Percentiles rank a stretch among this genome's conserved stretches.
These are phyloP conservation scores for Alnus glutinosa DNA, from an alignment of 306 rosid species.

Conservation along the genomic window DNA sequence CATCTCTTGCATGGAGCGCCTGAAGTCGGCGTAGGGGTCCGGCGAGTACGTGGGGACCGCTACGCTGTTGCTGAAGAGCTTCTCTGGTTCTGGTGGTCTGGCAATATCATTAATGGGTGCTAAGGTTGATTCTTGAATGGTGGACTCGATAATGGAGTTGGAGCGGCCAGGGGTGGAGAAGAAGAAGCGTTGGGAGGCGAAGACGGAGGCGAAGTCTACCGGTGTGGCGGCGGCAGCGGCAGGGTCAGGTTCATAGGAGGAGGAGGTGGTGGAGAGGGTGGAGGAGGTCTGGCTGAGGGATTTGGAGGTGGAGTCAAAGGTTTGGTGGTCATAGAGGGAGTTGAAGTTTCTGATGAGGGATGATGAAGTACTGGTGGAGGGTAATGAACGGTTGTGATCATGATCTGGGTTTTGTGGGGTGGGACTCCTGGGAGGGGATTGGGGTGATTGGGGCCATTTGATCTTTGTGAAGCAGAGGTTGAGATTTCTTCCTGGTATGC, in stretches of 20 bases:
- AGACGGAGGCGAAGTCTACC: conserved; percentile 61
- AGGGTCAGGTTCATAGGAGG: not conserved
- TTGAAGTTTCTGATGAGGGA: conserved; percentile 67
- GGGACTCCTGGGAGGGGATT: conserved; percentile 33
- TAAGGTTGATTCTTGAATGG: conserved; percentile 20
- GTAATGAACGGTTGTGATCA: conserved; percentile 24
- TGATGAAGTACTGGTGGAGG: conserved; percentile 30
- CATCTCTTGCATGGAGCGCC: conserved; percentile 94
- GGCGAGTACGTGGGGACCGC: conserved; percentile 79
- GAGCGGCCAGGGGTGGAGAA: conserved; percentile 89
- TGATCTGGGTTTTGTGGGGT: conserved; percentile 19
- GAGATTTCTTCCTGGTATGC: conserved; percentile 44
- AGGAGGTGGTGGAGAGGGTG: conserved; percentile 25
- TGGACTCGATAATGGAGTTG: conserved; percentile 69
- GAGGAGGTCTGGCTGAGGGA: conserved; percentile 29
- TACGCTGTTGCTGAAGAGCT: conserved; percentile 53
- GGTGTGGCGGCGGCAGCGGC: conserved; percentile 23
- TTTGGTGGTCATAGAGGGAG: conserved; percentile 65
- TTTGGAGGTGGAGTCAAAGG: conserved; percentile 38
- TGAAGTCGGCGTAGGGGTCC: conserved; percentile 81
- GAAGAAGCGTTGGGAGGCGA: conserved; percentile 88
- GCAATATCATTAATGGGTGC: not conserved
- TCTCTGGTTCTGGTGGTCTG: conserved; percentile 2
- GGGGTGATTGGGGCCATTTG: conserved; percentile 35
- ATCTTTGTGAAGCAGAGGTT: conserved; percentile 70